Evolutionary conservation across 192 early-diverging fungal species (phyloP).

Genomic region (Thamnidium elegans): DNA sequence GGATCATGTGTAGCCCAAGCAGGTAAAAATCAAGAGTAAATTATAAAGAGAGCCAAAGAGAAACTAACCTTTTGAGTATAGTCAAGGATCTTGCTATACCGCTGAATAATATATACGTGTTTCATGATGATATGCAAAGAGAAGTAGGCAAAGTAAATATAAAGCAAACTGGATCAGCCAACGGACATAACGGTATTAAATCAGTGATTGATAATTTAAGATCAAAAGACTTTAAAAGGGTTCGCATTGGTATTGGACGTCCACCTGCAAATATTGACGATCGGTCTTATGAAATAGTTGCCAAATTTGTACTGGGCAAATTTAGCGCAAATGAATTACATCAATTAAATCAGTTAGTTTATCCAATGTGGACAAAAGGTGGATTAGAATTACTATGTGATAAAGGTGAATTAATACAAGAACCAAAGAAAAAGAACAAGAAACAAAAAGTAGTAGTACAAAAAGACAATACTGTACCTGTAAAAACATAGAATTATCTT

Average conservation of each 20-base stretch:
- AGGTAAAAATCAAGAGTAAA: constrained; percentile 37
- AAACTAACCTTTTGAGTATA: not conserved
- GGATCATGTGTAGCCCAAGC: constrained; percentile 60
- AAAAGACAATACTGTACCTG: no score
- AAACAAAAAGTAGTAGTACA: no score
- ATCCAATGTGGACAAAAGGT: constrained; percentile 19
- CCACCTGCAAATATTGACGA: constrained; percentile 35
- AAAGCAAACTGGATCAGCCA: constrained; percentile 62
- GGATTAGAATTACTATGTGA: constrained; percentile 11
- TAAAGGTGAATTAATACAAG: constrained; percentile 18
- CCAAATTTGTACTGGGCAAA: constrained; percentile 54
- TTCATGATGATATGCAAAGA: constrained; percentile 76
- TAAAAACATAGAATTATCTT: no score
- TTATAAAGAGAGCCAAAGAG: not conserved
- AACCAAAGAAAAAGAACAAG: constrained; percentile 8
- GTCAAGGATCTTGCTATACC: constrained; percentile 47
- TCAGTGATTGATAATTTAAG: constrained; percentile 55
- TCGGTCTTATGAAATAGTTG: constrained; percentile 42
- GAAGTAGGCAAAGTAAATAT: constrained; percentile 58
- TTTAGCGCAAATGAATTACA: constrained; percentile 52
- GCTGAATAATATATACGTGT: constrained; percentile 48
- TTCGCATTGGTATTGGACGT: constrained; percentile 71
- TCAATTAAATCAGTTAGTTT: constrained; percentile 44
- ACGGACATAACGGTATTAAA: constrained; percentile 75
- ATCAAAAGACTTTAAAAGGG: constrained; percentile 53